A percentile compares a stretch with the other conserved stretches of the same genome.
Conservation (phyloP, 1,284 basidiomycete species). For the Hymenochaete sp. region DNA sequence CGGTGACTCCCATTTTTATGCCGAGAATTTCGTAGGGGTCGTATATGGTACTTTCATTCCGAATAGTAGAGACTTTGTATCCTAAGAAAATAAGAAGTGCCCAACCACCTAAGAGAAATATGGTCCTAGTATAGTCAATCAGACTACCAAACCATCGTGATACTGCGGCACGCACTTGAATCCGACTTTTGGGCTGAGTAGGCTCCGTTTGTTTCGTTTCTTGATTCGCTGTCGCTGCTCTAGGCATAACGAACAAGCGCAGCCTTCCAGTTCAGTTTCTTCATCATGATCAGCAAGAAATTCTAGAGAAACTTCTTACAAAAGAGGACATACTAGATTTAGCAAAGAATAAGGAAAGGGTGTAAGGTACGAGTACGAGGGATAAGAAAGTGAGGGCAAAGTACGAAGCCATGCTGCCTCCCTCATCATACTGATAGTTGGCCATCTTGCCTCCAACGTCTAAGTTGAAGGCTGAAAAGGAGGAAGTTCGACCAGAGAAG, state of each 20-base stretch:
- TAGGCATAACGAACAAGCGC: slow-evolving; percentile 58
- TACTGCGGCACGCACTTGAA: slow-evolving; percentile 33
- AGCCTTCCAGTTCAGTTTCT: slow-evolving; percentile 34
- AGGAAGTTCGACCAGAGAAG: slow-evolving; percentile 6
- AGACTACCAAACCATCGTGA: neutral
- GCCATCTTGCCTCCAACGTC: slow-evolving; percentile 39
- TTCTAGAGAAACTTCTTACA: slow-evolving; percentile 1
- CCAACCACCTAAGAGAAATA: slow-evolving; percentile 71
- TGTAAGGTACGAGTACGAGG: slow-evolving; percentile 70
- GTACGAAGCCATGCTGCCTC: slow-evolving; percentile 82
- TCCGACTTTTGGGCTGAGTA: slow-evolving; percentile 36
- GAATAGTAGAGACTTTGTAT: slow-evolving; percentile 55
- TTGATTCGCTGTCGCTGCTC: slow-evolving; percentile 44
- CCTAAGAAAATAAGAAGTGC: slow-evolving; percentile 58
- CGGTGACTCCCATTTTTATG: slow-evolving; percentile 55
- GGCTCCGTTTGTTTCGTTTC: slow-evolving; percentile 36
- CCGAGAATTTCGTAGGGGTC: slow-evolving; percentile 95
- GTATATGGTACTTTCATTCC: slow-evolving; percentile 68
- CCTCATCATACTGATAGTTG: slow-evolving; percentile 82
- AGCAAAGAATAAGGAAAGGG: slow-evolving; percentile 41
- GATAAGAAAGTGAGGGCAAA: slow-evolving; percentile 83
- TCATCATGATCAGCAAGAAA: slow-evolving; percentile 19
- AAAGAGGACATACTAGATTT: slow-evolving; percentile 32
- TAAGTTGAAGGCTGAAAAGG: slow-evolving; percentile 5
- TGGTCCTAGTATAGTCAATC: slow-evolving; percentile 29